phyloP scores from a whole-genome alignment of 129 eudicot species.

The Centaurea solstitialis region DNA sequence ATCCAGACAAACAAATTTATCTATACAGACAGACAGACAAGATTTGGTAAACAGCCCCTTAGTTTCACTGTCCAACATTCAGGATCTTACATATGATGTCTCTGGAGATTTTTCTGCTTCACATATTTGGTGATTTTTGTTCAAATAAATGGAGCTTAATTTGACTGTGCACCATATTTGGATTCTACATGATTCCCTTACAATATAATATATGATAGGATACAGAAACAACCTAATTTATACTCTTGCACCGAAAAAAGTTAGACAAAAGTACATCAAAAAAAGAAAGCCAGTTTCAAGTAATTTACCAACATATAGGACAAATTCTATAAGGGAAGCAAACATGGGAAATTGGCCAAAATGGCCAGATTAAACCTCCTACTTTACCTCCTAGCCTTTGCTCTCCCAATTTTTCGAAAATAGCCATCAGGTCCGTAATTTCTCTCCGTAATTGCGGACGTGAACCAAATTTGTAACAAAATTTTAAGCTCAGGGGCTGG shows the following conservation, averaged over 20 bases:
- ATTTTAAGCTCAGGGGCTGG: too few relatives aligned
- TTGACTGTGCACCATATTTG: not conserved
- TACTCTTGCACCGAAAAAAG: not conserved
- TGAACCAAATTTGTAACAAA: too few relatives aligned
- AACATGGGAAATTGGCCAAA: too few relatives aligned
- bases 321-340: not conserved
- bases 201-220: not conserved
- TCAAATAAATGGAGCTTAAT: not conserved
- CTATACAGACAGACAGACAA: too few relatives aligned
- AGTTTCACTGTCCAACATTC: not conserved
- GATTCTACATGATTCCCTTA: constrained; percentile 5
- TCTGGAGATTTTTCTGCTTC: not conserved
- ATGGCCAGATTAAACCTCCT: too few relatives aligned
- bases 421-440: too few relatives aligned
- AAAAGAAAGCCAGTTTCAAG: not conserved
- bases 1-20: too few relatives aligned
- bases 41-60: too few relatives aligned
- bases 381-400: too few relatives aligned
- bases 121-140: not conserved
- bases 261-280: not conserved
- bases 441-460: too few relatives aligned
- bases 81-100: not conserved
- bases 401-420: too few relatives aligned
- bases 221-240: not conserved
- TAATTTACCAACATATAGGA: not conserved